Base-by-base conservation (phyloP, 345 rosid genomes). In the Syzygium oleosum region DNA sequence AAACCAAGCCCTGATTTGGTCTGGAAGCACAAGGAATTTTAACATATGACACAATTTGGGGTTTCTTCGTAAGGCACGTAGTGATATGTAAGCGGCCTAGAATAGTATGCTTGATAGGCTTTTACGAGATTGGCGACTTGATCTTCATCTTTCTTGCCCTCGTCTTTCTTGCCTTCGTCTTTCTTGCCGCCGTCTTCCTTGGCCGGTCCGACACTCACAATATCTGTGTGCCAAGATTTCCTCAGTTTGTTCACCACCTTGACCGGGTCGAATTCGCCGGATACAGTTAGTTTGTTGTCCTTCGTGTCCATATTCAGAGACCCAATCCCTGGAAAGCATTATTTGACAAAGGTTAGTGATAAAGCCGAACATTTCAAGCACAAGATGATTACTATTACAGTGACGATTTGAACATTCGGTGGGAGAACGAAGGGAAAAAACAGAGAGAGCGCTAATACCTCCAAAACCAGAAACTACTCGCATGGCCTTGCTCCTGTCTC, bases 281-380 rank as follows among this genome's bases (percentile, higher is more conserved):
- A 51, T 17, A 88, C 90, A 2, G 88, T 88, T 43, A 88, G 27
- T 84, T 88, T 88, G 79, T 31, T 31, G 59, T 88, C 85, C 55
- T 85, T 85, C 87, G 55, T 34, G 84, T 85, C 86, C 16, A 88
- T 53, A 22, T 29, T 22, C 23, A 88, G 51, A 22, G 89, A 88
- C 38, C 27, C 68, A 7, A 88, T 55, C 38, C 87, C 89, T 65
- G 85, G 16, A 43, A 51, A 86, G 58, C 77, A 63, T 65, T 29
- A 17, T n/a, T 11, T 51, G 55, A 68, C 84, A 85, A 11, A 52
- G 63, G 51, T 87, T 84, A 16, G 52, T 46, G 52, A 61, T 58
- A 23, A 59, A 65, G 5, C 53, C 53, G 27, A 25, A 84, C 85
- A 84, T 49, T 84, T 43, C 34, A 61, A 61, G 29, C 31, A 13